A percentile compares a stretch with the other conserved stretches of the same genome.
Evolutionary conservation across 495 filamentous ascomycete genomes (phyloP).

Genomic region (Aspergillus baeticus): DNA sequence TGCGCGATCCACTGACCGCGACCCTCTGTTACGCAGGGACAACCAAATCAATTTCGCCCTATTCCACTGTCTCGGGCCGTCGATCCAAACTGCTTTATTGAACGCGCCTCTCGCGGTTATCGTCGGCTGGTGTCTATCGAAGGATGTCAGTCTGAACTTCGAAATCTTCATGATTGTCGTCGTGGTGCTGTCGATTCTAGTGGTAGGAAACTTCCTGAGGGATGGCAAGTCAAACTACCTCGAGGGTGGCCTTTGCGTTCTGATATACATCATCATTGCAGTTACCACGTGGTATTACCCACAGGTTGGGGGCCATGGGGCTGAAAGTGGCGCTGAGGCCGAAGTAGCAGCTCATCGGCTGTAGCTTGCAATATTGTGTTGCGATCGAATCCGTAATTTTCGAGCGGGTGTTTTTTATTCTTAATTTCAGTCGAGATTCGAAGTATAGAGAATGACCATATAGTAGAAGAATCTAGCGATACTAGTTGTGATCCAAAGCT

Average conservation of each 20-base stretch:
- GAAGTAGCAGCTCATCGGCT: not conserved
- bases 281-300: conserved; percentile 55
- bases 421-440: too few relatives aligned
- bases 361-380: not conserved
- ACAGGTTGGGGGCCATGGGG: conserved; percentile 20
- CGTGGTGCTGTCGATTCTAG: conserved; percentile 82
- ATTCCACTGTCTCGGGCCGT: conserved; percentile 82
- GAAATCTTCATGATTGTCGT: conserved; percentile 86
- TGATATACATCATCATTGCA: conserved; percentile 55
- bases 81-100: conserved; percentile 86
- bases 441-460: too few relatives aligned
- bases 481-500: too few relatives aligned
- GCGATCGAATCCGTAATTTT: not conserved
- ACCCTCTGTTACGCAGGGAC: conserved; percentile 27
- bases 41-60: conserved; percentile 79
- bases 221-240: conserved; percentile 81
- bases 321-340: not conserved
- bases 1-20: not conserved
- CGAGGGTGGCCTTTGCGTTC: conserved; percentile 73
- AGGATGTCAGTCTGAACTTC: conserved; percentile 77
- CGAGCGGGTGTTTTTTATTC: too few relatives aligned
- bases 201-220: conserved; percentile 77
- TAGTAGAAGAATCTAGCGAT: too few relatives aligned
- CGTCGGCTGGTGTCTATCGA: conserved; percentile 76
- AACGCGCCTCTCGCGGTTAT: conserved; percentile 83